These are phyloP conservation scores for Calonectria pteridis DNA, from an alignment of 2,329 filamentous ascomycete species.

Conservation along the genomic window DNA sequence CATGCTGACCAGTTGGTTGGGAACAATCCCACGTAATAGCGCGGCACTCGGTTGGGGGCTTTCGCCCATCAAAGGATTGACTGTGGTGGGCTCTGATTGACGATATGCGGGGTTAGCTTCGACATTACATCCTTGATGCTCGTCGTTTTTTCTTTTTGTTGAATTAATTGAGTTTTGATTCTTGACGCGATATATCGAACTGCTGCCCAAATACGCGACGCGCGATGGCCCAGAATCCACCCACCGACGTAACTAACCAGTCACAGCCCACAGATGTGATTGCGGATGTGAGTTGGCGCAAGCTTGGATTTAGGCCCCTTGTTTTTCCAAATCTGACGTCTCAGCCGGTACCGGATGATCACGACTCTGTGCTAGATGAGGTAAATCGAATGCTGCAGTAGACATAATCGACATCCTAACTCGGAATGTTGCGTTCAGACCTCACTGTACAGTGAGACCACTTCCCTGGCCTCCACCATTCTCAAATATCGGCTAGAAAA, in stretches of 20 bases:
- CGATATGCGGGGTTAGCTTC: not conserved
- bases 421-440: not conserved
- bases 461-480: slow-evolving; percentile 22
- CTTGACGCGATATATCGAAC: not conserved
- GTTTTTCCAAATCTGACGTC: not conserved
- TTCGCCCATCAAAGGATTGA: not conserved
- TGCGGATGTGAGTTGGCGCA: not conserved
- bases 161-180: not conserved
- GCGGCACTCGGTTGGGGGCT: not conserved
- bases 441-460: slow-evolving; percentile 7
- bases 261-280: not conserved
- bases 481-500: slow-evolving; percentile 28
- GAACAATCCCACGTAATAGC: not conserved
- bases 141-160: not conserved
- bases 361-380: not conserved
- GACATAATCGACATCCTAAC: not conserved
- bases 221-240: not conserved
- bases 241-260: not conserved
- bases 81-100: not conserved
- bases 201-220: not conserved
- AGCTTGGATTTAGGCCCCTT: not conserved
- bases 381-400: not conserved
- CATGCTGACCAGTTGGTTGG: not conserved
- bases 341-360: not conserved
- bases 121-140: not conserved